These are phyloP conservation scores for Ascomycota sp. DNA, from an alignment of 2,329 filamentous ascomycete species.

Conservation along the genomic window DNA sequence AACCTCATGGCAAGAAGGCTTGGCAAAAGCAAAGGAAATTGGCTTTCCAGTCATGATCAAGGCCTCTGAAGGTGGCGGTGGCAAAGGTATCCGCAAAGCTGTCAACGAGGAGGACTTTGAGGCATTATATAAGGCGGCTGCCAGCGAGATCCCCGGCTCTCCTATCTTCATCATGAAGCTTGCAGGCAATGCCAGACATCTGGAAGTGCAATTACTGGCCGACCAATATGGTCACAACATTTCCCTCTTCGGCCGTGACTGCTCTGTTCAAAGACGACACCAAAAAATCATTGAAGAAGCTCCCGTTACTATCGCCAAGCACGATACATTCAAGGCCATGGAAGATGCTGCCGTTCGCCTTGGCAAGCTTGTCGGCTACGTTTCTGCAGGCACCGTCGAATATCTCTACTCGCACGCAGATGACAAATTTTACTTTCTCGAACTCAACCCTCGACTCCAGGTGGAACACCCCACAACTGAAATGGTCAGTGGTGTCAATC, in stretches of 20 bases:
- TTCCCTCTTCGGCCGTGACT: slow-evolving; percentile 93
- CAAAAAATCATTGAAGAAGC: slow-evolving; percentile 99
- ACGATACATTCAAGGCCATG: slow-evolving; percentile 80
- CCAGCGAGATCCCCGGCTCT: slow-evolving; percentile 91
- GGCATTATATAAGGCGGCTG: slow-evolving; percentile 78
- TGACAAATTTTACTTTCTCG: slow-evolving; percentile 98
- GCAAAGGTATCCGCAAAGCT: slow-evolving; percentile 97
- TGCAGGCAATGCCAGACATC: slow-evolving; percentile 81
- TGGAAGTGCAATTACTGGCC: slow-evolving; percentile 90
- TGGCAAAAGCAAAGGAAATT: slow-evolving; percentile 67
- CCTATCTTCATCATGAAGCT: slow-evolving; percentile 99
- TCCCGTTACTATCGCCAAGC: slow-evolving; percentile 84
- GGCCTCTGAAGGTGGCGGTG: slow-evolving; percentile 96
- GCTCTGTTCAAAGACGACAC: slow-evolving; percentile 90
- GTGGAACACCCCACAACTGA: slow-evolving; percentile 98
- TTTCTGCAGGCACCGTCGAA: slow-evolving; percentile 94
- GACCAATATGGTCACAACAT: slow-evolving; percentile 99
- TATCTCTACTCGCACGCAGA: slow-evolving; percentile 96
- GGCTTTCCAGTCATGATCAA: slow-evolving; percentile 99
- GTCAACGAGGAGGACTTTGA: slow-evolving; percentile 65
- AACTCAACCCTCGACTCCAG: slow-evolving; percentile 95
- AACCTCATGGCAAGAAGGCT: slow-evolving; percentile 68
- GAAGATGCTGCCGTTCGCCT: slow-evolving; percentile 88
- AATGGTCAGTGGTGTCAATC: slow-evolving; percentile 95
- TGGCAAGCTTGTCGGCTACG: slow-evolving; percentile 85